These are phyloP conservation scores for Cardamine occulta DNA, from an alignment of 345 rosid genomes.

Conservation along the genomic window DNA sequence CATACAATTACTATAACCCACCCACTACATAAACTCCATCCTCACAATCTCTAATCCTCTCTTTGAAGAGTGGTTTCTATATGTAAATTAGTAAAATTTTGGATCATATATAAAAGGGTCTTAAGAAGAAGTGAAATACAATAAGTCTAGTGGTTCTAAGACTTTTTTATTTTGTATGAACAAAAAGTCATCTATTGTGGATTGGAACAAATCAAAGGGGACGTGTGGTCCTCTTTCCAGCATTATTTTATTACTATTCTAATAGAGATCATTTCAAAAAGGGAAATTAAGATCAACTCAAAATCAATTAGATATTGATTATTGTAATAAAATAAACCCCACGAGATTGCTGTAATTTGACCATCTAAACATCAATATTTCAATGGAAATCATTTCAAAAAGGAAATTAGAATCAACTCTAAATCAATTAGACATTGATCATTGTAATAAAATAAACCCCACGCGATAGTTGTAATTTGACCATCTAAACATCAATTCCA, in stretches of 20 bases:
- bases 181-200: constrained; percentile 34
- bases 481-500: background rate
- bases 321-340: constrained; percentile 15
- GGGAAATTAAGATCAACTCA: constrained; percentile 18
- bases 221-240: constrained; percentile 32
- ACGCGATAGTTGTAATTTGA: background rate
- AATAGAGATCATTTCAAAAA: background rate
- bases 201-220: constrained; percentile 19
- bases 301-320: constrained; percentile 25
- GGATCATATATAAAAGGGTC: constrained; percentile 8
- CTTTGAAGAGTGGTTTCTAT: background rate
- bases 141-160: constrained; percentile 1
- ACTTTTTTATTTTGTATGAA: background rate
- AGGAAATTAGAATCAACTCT: constrained; percentile 12
- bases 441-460: constrained; percentile 15
- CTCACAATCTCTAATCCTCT: background rate
- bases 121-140: background rate
- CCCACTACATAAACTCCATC: constrained; percentile 1
- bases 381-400: background rate
- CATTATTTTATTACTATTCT: constrained; percentile 20
- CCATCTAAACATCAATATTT: constrained; percentile 24
- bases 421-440: constrained; percentile 25
- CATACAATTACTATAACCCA: constrained; percentile 4
- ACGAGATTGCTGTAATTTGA: constrained; percentile 12
- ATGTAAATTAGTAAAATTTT: background rate